A percentile compares a stretch with the other conserved stretches of the same genome.
These are phyloP conservation scores for Cyberlindnera mrakii DNA, from an alignment of 805 yeast species.

Conservation along the genomic window DNA sequence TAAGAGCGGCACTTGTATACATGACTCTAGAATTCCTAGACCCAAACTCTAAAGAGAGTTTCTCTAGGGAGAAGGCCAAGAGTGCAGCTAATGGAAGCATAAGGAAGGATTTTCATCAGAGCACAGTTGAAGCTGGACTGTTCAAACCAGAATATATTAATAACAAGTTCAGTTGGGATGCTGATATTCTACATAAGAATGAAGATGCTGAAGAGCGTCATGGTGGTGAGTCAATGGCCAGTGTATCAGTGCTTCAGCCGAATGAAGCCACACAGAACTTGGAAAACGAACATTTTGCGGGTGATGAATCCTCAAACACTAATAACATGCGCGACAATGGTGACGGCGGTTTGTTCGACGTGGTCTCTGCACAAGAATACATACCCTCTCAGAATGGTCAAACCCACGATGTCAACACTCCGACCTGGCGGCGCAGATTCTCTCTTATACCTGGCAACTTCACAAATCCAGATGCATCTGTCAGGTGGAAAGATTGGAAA, in stretches of 20 bases:
- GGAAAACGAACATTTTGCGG: too few species aligned
- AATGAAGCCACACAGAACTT: neutral
- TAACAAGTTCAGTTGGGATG: slow-evolving; percentile 9
- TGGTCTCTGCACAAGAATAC: too few species aligned
- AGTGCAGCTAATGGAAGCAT: neutral
- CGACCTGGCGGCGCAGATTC: slow-evolving; percentile 22
- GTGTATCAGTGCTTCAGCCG: too few species aligned
- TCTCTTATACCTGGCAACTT: slow-evolving; percentile 12
- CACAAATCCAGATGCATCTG: slow-evolving; percentile 4
- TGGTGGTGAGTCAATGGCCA: neutral
- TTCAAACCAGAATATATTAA: slow-evolving; percentile 10
- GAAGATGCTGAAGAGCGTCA: slow-evolving; percentile 9
- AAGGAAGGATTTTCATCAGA: neutral
- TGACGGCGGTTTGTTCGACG: too few species aligned
- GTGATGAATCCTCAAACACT: too few species aligned
- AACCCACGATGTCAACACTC: slow-evolving; percentile 6
- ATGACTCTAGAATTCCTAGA: neutral
- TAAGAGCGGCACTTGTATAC: neutral
- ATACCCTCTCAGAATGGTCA: neutral
- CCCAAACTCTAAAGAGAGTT: neutral
- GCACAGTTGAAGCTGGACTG: slow-evolving; percentile 7
- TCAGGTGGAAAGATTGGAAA: slow-evolving; percentile 23
- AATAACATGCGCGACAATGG: too few species aligned
- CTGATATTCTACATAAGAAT: slow-evolving; percentile 7
- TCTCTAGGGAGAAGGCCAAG: neutral